A percentile compares a stretch with the other conserved stretches of the same genome.
phyloP scores from a whole-genome alignment of 345 rosid genomes.

The Pelargonium nanum region DNA sequence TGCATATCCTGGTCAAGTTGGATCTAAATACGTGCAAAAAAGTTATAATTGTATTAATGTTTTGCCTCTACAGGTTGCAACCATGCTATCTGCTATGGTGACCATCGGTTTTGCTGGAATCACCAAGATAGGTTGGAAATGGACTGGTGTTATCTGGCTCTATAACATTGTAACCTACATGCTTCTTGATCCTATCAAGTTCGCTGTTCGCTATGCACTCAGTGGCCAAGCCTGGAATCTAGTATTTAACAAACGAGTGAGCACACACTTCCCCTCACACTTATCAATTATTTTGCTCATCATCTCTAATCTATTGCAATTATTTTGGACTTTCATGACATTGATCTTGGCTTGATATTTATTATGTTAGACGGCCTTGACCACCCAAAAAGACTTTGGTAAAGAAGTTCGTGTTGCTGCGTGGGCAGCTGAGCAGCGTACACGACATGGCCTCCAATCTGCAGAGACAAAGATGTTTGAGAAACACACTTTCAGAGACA shows the following conservation, averaged over 20 bases:
- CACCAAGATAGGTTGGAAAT: slow-evolving; percentile 58
- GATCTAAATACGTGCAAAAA: background rate
- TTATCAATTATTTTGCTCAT: background rate
- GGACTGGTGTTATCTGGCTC: slow-evolving; percentile 71
- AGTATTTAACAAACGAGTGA: slow-evolving; percentile 56
- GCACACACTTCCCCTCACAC: slow-evolving; percentile 4
- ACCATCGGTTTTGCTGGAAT: slow-evolving; percentile 59
- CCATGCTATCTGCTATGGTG: slow-evolving; percentile 45
- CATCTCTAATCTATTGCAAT: no score
- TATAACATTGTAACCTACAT: slow-evolving; percentile 52
- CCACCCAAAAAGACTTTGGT: slow-evolving; percentile 47
- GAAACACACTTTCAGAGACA: slow-evolving; percentile 36
- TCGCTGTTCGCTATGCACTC: slow-evolving; percentile 56
- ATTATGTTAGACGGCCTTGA: slow-evolving; percentile 40
- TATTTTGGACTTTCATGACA: background rate
- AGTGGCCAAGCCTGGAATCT: slow-evolving; percentile 71
- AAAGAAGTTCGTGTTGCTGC: slow-evolving; percentile 48
- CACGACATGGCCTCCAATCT: slow-evolving; percentile 41
- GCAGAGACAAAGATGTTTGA: slow-evolving; percentile 26
- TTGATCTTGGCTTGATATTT: background rate
- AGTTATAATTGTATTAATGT: background rate
- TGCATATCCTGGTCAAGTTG: no score
- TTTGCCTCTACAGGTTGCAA: slow-evolving; percentile 43
- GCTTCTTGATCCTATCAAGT: slow-evolving; percentile 83
- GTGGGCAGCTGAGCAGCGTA: slow-evolving; percentile 58